Conservation (phyloP, 176 grass and related monocot genomes). For the Areca catechu region DNA sequence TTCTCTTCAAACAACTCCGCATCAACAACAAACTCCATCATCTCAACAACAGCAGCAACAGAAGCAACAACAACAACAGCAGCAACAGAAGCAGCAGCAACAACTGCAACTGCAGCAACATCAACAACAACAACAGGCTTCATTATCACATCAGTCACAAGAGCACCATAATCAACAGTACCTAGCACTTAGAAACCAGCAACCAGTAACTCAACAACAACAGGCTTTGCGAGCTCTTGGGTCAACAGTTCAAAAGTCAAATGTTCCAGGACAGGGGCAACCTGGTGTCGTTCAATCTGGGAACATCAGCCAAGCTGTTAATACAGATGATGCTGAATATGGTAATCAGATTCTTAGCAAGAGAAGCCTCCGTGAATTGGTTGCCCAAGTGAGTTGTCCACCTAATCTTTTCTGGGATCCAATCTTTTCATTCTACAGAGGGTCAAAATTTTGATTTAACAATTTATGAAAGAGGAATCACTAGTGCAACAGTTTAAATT, state of each 20-base stretch:
- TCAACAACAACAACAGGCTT: constrained; percentile 20
- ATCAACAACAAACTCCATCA: constrained; percentile 49
- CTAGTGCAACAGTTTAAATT: too few species aligned
- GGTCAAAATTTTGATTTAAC: too few species aligned
- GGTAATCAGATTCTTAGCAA: constrained; percentile 60
- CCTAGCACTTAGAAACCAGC: constrained; percentile 33
- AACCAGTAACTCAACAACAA: constrained; percentile 40
- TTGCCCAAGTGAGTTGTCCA: constrained; percentile 47
- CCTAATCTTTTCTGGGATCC: too few species aligned
- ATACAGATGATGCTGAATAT: constrained; percentile 42
- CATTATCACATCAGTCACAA: constrained; percentile 25
- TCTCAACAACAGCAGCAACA: constrained; percentile 46
- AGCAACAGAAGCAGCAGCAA: constrained; percentile 26
- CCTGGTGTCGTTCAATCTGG: constrained; percentile 13
- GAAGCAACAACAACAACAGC: constrained; percentile 24
- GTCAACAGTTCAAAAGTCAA: constrained; percentile 31
- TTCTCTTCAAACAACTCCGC: constrained; percentile 11
- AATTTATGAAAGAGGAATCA: too few species aligned
- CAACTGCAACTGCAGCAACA: constrained; percentile 22
- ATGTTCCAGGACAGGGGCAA: constrained; percentile 25
- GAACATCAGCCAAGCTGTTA: constrained; percentile 5
- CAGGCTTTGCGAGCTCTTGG: constrained; percentile 45
- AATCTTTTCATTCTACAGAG: too few species aligned
- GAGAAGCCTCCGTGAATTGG: constrained; percentile 84
- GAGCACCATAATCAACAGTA: constrained; percentile 40